Conservation (phyloP, 345 rosid species). For the Arabis alpina region DNA sequence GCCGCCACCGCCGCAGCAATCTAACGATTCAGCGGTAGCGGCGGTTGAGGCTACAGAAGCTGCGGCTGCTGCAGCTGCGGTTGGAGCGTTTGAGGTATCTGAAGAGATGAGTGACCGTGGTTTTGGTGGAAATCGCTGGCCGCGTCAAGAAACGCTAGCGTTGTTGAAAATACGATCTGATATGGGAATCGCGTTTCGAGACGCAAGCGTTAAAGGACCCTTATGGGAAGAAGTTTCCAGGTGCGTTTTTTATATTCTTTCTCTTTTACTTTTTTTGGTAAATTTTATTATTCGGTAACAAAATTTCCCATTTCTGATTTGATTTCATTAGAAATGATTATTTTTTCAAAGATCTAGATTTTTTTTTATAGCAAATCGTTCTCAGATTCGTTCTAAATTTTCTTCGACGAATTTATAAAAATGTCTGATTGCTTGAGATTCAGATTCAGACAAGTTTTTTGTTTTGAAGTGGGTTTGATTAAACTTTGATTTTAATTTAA, state of each 20-base stretch:
- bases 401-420: neutral
- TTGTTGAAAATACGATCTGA: slow-evolving; percentile 82
- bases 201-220: slow-evolving; percentile 68
- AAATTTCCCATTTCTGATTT: neutral
- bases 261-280: neutral
- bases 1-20: neutral
- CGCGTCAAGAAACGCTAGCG: slow-evolving; percentile 76
- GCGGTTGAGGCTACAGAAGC: slow-evolving; percentile 38
- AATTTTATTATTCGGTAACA: slow-evolving; percentile 1
- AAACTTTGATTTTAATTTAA: neutral
- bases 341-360: slow-evolving; percentile 33
- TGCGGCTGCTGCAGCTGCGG: slow-evolving; percentile 39
- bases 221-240: slow-evolving; percentile 93
- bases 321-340: slow-evolving; percentile 19
- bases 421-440: slow-evolving; percentile 31
- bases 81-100: slow-evolving; percentile 41
- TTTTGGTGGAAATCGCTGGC: slow-evolving; percentile 74
- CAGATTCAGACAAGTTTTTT: slow-evolving; percentile 36
- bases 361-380: neutral
- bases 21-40: slow-evolving; percentile 22
- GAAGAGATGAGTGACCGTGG: slow-evolving; percentile 51
- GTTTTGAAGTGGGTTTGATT: slow-evolving; percentile 25
- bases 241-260: slow-evolving; percentile 45
- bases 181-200: slow-evolving; percentile 78
- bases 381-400: slow-evolving; percentile 4